A percentile compares a stretch with the other conserved stretches of the same genome.
Evolutionary conservation across 208 protist genomes (phyloP).

Genomic region (Trypanosoma avium): DNA sequence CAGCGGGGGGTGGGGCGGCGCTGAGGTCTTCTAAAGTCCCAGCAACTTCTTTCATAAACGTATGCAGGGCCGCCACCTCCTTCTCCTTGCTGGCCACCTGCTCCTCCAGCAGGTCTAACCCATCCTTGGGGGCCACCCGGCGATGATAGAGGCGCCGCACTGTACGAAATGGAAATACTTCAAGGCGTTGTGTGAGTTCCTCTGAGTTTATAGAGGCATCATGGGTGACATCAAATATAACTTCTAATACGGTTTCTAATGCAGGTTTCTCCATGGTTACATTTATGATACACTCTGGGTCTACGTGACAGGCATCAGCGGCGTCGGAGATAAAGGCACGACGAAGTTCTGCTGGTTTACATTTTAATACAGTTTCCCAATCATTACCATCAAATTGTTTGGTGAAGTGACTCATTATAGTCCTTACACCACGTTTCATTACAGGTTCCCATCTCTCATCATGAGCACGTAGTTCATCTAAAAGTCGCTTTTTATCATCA

Average conservation of each 20-base stretch:
- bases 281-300: constrained; percentile 31
- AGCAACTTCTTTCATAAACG: neutral
- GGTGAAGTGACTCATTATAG: constrained; percentile 8
- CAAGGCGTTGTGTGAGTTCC: constrained; percentile 24
- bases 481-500: neutral
- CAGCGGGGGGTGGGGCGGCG: neutral
- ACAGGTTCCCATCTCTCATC: constrained; percentile 25
- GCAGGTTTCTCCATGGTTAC: constrained; percentile 24
- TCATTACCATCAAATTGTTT: constrained; percentile 35
- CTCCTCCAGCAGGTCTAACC: constrained; percentile 14
- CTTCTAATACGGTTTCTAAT: constrained; percentile 31
- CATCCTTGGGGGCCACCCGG: constrained; percentile 15
- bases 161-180: constrained; percentile 30
- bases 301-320: constrained; percentile 32
- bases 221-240: constrained; percentile 39
- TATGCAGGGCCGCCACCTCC: neutral
- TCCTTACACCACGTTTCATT: too few relatives aligned
- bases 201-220: constrained; percentile 3
- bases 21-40: neutral
- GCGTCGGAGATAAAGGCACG: constrained; percentile 29
- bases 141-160: constrained; percentile 19
- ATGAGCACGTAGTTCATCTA: constrained; percentile 9
- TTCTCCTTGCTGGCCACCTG: neutral
- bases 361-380: constrained; percentile 41
- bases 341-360: constrained; percentile 36